phyloP scores from a whole-genome alignment of 75 land plant species.

The Isoetes taiwanensis region DNA sequence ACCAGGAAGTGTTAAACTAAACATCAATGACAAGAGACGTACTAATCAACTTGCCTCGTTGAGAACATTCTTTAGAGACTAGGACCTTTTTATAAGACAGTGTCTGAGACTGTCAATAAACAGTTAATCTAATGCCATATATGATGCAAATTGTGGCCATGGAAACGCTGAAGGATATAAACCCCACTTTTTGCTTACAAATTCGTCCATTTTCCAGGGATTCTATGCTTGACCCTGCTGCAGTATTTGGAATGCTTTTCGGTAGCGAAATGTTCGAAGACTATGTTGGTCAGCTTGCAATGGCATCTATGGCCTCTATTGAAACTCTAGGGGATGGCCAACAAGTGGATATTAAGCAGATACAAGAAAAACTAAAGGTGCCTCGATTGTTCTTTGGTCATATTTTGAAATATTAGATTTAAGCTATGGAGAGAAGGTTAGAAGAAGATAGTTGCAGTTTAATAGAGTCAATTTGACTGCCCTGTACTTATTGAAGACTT shows the following conservation, averaged over 20 bases:
- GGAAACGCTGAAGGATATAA: no score
- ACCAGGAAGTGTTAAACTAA: no score
- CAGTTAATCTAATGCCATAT: no score
- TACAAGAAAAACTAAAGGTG: conserved; percentile 58
- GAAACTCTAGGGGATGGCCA: conserved; percentile 30
- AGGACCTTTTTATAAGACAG: no score
- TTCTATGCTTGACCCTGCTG: conserved; percentile 64
- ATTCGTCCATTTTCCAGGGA: conserved; percentile 30
- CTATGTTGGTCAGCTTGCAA: conserved; percentile 69
- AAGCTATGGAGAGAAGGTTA: not conserved
- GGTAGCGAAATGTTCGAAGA: conserved; percentile 83
- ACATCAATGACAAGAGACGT: no score
- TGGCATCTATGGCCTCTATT: conserved; percentile 55
- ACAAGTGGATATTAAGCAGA: conserved; percentile 18
- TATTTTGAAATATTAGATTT: not conserved
- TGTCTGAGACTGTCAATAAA: no score
- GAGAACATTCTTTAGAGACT: no score
- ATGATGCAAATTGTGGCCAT: no score
- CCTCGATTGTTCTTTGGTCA: not conserved
- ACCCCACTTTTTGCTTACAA: not conserved
- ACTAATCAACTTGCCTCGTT: no score
- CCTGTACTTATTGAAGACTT: not conserved
- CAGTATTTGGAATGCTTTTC: conserved; percentile 84
- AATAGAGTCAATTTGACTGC: not conserved
- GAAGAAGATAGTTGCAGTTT: conserved; percentile 1